Conservation (phyloP, 306 rosid species). For the Albizia julibrissin region DNA sequence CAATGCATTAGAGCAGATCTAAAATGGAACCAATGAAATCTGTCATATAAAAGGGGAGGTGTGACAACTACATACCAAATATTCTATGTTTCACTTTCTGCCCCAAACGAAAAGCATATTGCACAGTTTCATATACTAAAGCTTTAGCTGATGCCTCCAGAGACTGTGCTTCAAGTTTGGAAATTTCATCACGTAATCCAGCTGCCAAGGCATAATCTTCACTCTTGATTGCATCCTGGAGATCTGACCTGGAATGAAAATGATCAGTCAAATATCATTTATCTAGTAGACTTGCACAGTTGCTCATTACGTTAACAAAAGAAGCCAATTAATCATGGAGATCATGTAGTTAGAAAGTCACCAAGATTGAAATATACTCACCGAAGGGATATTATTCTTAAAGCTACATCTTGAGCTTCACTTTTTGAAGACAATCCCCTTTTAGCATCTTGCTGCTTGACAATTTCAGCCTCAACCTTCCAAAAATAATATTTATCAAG, state of each 20-base stretch:
- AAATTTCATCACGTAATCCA: conserved; percentile 68
- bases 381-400: conserved; percentile 71
- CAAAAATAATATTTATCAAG: conserved; percentile 35
- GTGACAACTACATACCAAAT: conserved; percentile 52
- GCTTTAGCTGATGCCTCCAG: conserved; percentile 85
- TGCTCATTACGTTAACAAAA: neutral
- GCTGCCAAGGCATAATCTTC: conserved; percentile 88
- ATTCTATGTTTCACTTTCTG: conserved; percentile 81
- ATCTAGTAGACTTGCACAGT: neutral
- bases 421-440: conserved; percentile 83
- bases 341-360: conserved; percentile 29
- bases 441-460: conserved; percentile 72
- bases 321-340: conserved; percentile 14
- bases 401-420: conserved; percentile 88
- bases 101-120: conserved; percentile 80
- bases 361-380: conserved; percentile 37
- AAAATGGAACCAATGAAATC: conserved; percentile 26
- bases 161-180: conserved; percentile 80
- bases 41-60: conserved; percentile 18
- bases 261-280: conserved; percentile 11
- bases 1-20: conserved; percentile 1
- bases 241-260: conserved; percentile 67
- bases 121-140: conserved; percentile 77
- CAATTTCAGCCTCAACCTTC: conserved; percentile 87
- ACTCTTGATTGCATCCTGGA: conserved; percentile 70